These are phyloP conservation scores for Salvia hispanica DNA, from an alignment of 257 asterid species.

Conservation along the genomic window DNA sequence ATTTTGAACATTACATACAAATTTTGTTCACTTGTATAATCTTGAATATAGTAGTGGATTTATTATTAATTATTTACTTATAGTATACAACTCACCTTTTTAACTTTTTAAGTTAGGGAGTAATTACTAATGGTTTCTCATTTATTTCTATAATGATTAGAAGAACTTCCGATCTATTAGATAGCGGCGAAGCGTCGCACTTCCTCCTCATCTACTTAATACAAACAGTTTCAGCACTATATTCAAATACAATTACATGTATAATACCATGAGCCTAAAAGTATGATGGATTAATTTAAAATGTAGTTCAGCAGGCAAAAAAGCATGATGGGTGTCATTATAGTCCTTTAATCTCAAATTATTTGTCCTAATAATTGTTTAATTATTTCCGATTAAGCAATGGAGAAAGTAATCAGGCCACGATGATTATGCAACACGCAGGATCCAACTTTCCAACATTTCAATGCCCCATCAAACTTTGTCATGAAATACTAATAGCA, in stretches of 20 bases:
- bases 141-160: no score
- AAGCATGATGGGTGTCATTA: slow-evolving; percentile 25
- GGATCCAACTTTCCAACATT: slow-evolving; percentile 28
- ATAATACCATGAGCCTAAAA: background rate
- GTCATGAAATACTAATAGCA: slow-evolving; percentile 5
- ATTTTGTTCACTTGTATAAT: background rate
- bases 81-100: no score
- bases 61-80: background rate
- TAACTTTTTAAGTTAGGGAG: no score
- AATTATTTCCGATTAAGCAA: slow-evolving; percentile 19
- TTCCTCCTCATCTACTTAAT: background rate
- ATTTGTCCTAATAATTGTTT: slow-evolving; percentile 26
- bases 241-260: background rate
- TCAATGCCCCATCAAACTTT: slow-evolving; percentile 8
- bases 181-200: no score
- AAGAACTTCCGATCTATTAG: no score
- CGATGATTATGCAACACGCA: slow-evolving; percentile 36
- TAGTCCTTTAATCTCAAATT: slow-evolving; percentile 26
- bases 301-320: background rate
- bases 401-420: slow-evolving; percentile 18
- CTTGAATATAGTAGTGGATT: background rate
- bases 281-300: slow-evolving; percentile 3
- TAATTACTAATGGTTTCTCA: no score
- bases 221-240: background rate
- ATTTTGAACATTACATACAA: background rate